Percentiles rank a stretch among this genome's conserved stretches.
Evolutionary conservation across 75 land plant species (phyloP).

Genomic region (Ceratopteris richardii): DNA sequence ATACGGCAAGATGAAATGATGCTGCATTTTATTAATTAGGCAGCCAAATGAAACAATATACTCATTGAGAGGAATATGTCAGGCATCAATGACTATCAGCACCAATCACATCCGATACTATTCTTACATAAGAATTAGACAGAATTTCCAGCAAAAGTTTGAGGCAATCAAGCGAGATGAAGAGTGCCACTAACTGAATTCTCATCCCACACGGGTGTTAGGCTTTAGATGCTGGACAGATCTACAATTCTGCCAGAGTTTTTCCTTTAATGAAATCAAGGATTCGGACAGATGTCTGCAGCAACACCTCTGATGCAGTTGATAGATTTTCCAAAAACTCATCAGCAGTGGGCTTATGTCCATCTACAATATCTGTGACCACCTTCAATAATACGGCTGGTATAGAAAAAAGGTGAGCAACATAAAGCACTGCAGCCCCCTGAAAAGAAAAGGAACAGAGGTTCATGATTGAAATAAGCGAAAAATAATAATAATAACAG

Average conservation of each 20-base stretch:
- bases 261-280: constrained; percentile 79
- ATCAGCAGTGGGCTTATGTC: constrained; percentile 76
- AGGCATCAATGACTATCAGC: too few species aligned
- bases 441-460: constrained; percentile 29
- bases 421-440: constrained; percentile 96
- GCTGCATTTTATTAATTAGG: too few species aligned
- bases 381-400: constrained; percentile 81
- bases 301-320: constrained; percentile 58
- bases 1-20: too few species aligned
- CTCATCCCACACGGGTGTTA: too few species aligned
- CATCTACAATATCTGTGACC: constrained; percentile 90
- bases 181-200: too few species aligned
- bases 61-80: too few species aligned
- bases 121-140: too few species aligned
- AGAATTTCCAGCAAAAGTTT: too few species aligned
- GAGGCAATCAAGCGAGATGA: too few species aligned
- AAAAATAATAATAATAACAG: not conserved
- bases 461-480: not conserved
- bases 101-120: too few species aligned
- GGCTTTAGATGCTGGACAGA: too few species aligned
- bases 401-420: constrained; percentile 61
- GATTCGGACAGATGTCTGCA: constrained; percentile 34
- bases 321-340: constrained; percentile 86
- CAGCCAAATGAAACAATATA: too few species aligned
- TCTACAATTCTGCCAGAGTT: constrained; percentile 43